A percentile compares a stretch with the other conserved stretches of the same genome.
Conservation (phyloP, 1,139 yeast genomes). For the Suhomyces terraborum region DNA sequence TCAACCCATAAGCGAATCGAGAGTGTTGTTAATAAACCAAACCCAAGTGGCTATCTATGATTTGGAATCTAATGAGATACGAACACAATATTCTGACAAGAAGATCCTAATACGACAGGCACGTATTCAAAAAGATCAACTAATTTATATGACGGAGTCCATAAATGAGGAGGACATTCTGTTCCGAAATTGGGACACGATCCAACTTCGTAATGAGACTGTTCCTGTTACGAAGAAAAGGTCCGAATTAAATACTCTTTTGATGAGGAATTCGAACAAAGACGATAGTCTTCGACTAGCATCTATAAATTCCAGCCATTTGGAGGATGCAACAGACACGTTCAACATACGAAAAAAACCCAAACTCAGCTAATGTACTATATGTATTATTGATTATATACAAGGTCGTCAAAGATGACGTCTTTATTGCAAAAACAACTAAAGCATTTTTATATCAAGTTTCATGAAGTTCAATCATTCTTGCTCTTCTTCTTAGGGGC, state of each 20-base stretch:
- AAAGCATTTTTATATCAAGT: not conserved
- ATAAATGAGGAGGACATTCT: conserved; percentile 12
- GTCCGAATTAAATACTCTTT: conserved; percentile 12
- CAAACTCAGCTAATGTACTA: conserved; percentile 3
- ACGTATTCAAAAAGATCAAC: conserved; percentile 8
- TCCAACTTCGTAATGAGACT: not conserved
- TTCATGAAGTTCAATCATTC: conserved; percentile 3
- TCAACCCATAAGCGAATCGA: not conserved
- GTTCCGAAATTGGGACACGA: conserved; percentile 14
- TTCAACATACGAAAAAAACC: conserved; percentile 25
- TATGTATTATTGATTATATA: conserved; percentile 8
- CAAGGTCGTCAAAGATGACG: conserved; percentile 1
- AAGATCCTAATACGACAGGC: conserved; percentile 12
- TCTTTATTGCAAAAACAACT: not conserved
- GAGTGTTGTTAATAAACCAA: conserved; percentile 3
- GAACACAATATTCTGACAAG: conserved; percentile 12
- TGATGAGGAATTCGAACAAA: conserved; percentile 10
- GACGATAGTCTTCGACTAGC: conserved; percentile 10
- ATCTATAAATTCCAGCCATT: conserved; percentile 16
- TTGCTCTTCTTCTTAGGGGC: conserved; percentile 75
- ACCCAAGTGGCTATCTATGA: conserved; percentile 20
- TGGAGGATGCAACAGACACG: conserved; percentile 36
- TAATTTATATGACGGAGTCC: conserved; percentile 5
- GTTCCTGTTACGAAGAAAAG: not conserved
- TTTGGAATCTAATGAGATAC: conserved; percentile 9